Conservation (phyloP, 768 basidiomycete genomes). For the Pluteus cervinus region DNA sequence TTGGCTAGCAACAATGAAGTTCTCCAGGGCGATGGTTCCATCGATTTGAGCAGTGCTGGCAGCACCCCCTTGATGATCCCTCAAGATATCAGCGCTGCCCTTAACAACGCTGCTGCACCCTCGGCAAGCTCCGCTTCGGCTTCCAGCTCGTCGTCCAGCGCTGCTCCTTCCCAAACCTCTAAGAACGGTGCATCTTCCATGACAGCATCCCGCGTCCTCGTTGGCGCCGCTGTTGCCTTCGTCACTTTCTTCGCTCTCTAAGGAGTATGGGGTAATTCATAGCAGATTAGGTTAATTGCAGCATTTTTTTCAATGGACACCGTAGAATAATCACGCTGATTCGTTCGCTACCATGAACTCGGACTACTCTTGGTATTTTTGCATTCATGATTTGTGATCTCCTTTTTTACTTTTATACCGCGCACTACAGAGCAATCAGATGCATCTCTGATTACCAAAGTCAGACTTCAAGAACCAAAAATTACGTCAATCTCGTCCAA, state of each 20-base stretch:
- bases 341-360: too few species aligned
- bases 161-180: constrained; percentile 13
- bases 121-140: constrained; percentile 21
- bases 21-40: constrained; percentile 40
- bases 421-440: constrained; percentile 13
- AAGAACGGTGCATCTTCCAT: constrained; percentile 41
- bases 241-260: constrained; percentile 43
- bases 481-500: constrained; percentile 68
- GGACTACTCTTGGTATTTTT: too few species aligned
- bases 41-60: constrained; percentile 40
- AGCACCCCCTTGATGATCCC: constrained; percentile 54
- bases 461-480: constrained; percentile 35
- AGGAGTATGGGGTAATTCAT: too few species aligned
- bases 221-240: constrained; percentile 40
- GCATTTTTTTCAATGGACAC: too few species aligned
- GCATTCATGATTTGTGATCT: too few species aligned
- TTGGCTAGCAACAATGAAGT: constrained; percentile 43
- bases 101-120: constrained; percentile 26
- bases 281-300: too few species aligned
- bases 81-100: constrained; percentile 43
- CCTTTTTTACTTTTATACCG: too few species aligned
- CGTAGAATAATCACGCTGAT: too few species aligned
- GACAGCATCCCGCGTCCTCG: constrained; percentile 41
- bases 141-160: constrained; percentile 18
- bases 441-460: constrained; percentile 10